These are phyloP conservation scores for Vitis riparia DNA, from an alignment of 164 flowering plant genomes.

Conservation along the genomic window DNA sequence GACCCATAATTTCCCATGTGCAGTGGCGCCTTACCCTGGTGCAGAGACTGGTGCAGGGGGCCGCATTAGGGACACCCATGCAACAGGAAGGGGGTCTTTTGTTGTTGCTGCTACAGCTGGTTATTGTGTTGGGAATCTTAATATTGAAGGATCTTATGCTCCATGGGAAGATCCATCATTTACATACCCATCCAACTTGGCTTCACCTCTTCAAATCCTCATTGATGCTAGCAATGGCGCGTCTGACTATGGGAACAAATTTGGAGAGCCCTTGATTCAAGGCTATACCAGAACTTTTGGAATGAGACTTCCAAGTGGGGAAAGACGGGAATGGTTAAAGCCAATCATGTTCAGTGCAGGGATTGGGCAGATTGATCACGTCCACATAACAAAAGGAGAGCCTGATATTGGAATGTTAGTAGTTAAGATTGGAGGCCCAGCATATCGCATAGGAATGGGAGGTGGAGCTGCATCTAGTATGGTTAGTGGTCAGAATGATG, in stretches of 20 bases:
- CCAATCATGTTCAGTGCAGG: conserved; percentile 98
- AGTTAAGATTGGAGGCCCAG: conserved; percentile 97
- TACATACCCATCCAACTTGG: conserved; percentile 78
- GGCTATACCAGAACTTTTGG: conserved; percentile 93
- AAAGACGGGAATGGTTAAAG: conserved; percentile 92
- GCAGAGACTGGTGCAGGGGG: conserved; percentile 99
- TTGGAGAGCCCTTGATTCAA: conserved; percentile 96
- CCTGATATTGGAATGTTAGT: conserved; percentile 94
- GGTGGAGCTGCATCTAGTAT: conserved; percentile 98
- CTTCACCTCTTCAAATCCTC: conserved; percentile 82
- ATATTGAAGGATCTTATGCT: conserved; percentile 84
- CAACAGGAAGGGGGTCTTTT: conserved; percentile 91
- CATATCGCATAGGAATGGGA: conserved; percentile 98
- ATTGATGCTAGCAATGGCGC: conserved; percentile 97
- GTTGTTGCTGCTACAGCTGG: conserved; percentile 95
- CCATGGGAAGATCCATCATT: conserved; percentile 93
- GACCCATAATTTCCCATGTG: conserved; percentile 98
- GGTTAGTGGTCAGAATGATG: conserved; percentile 98
- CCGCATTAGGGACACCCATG: conserved; percentile 95
- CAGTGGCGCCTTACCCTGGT: conserved; percentile 97
- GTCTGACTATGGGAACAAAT: conserved; percentile 94
- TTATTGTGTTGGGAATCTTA: conserved; percentile 89
- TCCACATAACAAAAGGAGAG: conserved; percentile 79
- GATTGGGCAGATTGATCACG: conserved; percentile 91
- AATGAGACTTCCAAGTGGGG: conserved; percentile 88